Percentiles rank a stretch among this genome's conserved stretches.
Evolutionary conservation across 345 rosid genomes (phyloP).

Genomic region (Euphorbia tirucalli): DNA sequence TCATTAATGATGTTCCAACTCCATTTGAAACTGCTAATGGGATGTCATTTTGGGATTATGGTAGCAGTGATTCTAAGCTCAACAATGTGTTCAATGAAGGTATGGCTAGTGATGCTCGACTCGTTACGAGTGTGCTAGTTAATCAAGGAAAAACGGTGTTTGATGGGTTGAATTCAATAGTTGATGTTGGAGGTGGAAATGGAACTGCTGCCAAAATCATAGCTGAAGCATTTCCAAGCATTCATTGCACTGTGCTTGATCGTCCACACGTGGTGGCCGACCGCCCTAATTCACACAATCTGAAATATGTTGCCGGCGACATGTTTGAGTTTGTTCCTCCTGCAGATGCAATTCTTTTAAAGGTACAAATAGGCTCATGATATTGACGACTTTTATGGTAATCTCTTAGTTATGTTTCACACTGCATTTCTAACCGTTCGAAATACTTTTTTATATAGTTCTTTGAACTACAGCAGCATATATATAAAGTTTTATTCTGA

Average conservation of each 20-base stretch:
- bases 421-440: too few relatives aligned
- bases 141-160: slow-evolving; percentile 13
- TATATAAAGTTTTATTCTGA: too few relatives aligned
- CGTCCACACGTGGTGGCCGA: slow-evolving; percentile 20
- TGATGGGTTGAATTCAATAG: slow-evolving; percentile 28
- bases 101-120: slow-evolving; percentile 11
- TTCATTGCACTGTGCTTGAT: slow-evolving; percentile 33
- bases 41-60: background rate
- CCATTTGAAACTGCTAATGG: too few relatives aligned
- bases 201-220: slow-evolving; percentile 27
- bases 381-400: too few relatives aligned
- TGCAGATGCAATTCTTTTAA: slow-evolving; percentile 4
- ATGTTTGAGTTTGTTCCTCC: slow-evolving; percentile 9
- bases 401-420: too few relatives aligned
- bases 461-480: too few relatives aligned
- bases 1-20: too few relatives aligned
- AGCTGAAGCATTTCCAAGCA: slow-evolving; percentile 18
- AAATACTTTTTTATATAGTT: too few relatives aligned
- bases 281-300: background rate
- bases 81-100: background rate
- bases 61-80: background rate
- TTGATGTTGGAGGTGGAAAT: slow-evolving; percentile 38
- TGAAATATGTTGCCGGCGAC: slow-evolving; percentile 7
- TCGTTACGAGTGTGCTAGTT: slow-evolving; percentile 7
- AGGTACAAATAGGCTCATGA: too few relatives aligned